Evolutionary conservation across 2,329 filamentous ascomycete species (phyloP).

Genomic region (Davidsoniella eucalypti): DNA sequence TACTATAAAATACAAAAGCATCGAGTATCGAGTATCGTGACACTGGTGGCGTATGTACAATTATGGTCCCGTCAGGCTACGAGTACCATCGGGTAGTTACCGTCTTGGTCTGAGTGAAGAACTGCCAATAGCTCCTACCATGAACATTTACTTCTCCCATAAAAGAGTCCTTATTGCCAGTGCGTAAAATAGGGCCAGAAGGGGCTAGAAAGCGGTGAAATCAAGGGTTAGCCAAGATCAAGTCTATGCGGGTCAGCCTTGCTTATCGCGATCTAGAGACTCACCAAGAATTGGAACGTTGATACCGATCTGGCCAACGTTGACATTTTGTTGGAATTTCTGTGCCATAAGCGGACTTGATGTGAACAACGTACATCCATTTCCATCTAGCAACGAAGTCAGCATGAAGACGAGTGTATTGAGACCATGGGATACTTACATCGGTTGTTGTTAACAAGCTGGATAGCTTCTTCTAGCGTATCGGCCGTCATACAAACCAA

Average conservation of each 20-base stretch:
- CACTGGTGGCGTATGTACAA: not conserved
- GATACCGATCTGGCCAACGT: constrained; percentile 17
- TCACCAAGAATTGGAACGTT: constrained; percentile 16
- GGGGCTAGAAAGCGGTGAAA: constrained; percentile 12
- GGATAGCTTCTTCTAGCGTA: constrained; percentile 17
- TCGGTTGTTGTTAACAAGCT: constrained; percentile 19
- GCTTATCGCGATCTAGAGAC: not conserved
- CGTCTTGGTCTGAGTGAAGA: constrained; percentile 16
- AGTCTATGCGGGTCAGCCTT: not conserved
- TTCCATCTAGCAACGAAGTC: constrained; percentile 14
- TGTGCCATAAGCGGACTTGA: constrained; percentile 12
- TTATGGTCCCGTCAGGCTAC: not conserved
- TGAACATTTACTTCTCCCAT: constrained; percentile 15
- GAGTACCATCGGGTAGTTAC: constrained; percentile 20
- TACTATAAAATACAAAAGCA: not conserved
- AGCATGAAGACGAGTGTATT: not conserved
- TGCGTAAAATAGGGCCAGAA: constrained; percentile 14
- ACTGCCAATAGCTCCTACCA: constrained; percentile 14
- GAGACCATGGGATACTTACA: constrained; percentile 7
- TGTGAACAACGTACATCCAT: constrained; percentile 17
- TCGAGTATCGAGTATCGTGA: no score
- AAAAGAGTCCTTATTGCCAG: constrained; percentile 18
- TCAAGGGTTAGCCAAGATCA: not conserved
- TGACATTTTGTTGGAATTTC: constrained; percentile 15
- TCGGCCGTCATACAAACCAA: constrained; percentile 15